A percentile compares a stretch with the other conserved stretches of the same genome.
These are phyloP conservation scores for Exophiala aquamarina DNA, from an alignment of 2,329 filamentous ascomycete genomes.

Conservation along the genomic window DNA sequence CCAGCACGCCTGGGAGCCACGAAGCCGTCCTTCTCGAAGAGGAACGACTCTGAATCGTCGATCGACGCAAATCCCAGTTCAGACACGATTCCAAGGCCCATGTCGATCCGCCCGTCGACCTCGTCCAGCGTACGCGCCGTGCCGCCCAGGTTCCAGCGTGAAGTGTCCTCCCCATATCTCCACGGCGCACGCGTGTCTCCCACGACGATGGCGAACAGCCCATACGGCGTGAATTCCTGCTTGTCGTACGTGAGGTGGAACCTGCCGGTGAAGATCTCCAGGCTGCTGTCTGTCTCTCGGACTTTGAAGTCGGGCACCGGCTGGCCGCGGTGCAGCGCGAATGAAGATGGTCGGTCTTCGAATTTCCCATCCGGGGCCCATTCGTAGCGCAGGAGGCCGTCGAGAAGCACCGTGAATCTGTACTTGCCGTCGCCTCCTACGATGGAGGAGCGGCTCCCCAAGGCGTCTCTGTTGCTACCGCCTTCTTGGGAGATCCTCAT, in stretches of 20 bases:
- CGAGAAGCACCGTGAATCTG: conserved; percentile 60
- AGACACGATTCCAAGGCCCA: conserved; percentile 56
- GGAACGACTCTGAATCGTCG: conserved; percentile 57
- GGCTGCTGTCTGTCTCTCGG: conserved; percentile 43
- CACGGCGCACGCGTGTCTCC: conserved; percentile 46
- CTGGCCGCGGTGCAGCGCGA: conserved; percentile 52
- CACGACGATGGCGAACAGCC: conserved; percentile 46
- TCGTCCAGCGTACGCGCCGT: conserved; percentile 58
- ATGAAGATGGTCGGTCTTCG: conserved; percentile 62
- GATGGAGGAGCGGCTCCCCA: background rate
- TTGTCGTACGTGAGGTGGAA: conserved; percentile 62
- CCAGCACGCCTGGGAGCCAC: conserved; percentile 40
- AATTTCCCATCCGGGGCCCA: conserved; percentile 61
- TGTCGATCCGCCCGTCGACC: conserved; percentile 50
- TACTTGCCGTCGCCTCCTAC: conserved; percentile 39
- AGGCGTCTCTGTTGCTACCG: background rate
- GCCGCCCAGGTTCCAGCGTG: conserved; percentile 40
- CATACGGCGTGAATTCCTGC: conserved; percentile 54
- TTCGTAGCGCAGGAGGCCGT: conserved; percentile 60
- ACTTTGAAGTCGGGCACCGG: conserved; percentile 22
- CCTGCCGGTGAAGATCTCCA: conserved; percentile 57
- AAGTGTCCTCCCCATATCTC: conserved; percentile 51
- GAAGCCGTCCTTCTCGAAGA: conserved; percentile 56
- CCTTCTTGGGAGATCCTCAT: background rate
- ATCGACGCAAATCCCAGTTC: conserved; percentile 52